Conservation (phyloP, 768 basidiomycete species). For the Rhodotorula graminis region DNA sequence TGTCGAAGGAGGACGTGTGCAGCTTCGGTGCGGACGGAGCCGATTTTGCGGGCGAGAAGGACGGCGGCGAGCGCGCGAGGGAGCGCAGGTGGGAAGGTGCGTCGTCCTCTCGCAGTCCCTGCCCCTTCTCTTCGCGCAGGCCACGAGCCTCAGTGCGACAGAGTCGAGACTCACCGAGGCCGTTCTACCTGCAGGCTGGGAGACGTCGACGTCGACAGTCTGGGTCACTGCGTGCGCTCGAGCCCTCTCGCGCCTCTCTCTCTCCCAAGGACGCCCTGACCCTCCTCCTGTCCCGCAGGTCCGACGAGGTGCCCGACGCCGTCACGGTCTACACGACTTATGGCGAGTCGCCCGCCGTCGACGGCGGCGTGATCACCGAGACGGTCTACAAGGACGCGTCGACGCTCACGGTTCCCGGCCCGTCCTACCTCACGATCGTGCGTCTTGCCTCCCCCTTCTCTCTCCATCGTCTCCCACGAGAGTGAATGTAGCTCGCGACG, state of each 20-base stretch:
- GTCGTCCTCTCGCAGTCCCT: neutral
- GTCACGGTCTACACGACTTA: conserved; percentile 29
- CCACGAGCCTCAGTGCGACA: neutral
- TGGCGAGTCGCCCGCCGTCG: conserved; percentile 27
- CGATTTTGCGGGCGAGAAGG: neutral
- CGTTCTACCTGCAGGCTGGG: conserved; percentile 27
- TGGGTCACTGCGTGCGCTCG: conserved; percentile 14
- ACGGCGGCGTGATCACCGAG: conserved; percentile 26
- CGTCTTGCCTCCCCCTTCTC: neutral
- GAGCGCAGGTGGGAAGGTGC: conserved; percentile 26
- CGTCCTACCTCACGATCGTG: conserved; percentile 27
- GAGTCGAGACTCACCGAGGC: too few relatives aligned
- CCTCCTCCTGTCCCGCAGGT: neutral
- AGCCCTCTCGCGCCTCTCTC: too few relatives aligned
- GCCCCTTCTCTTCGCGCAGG: too few relatives aligned
- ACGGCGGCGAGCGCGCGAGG: neutral
- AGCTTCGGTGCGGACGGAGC: too few relatives aligned
- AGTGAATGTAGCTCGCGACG: too few relatives aligned
- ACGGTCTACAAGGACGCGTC: conserved; percentile 28
- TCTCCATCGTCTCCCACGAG: too few relatives aligned
- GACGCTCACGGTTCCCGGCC: conserved; percentile 29
- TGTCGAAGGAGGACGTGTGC: too few relatives aligned
- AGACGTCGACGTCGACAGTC: conserved; percentile 17
- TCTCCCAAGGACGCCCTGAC: neutral
- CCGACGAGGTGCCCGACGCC: conserved; percentile 18